Base-by-base conservation (phyloP, 768 basidiomycete genomes). In the Rubroboletus pulcherrimus region DNA sequence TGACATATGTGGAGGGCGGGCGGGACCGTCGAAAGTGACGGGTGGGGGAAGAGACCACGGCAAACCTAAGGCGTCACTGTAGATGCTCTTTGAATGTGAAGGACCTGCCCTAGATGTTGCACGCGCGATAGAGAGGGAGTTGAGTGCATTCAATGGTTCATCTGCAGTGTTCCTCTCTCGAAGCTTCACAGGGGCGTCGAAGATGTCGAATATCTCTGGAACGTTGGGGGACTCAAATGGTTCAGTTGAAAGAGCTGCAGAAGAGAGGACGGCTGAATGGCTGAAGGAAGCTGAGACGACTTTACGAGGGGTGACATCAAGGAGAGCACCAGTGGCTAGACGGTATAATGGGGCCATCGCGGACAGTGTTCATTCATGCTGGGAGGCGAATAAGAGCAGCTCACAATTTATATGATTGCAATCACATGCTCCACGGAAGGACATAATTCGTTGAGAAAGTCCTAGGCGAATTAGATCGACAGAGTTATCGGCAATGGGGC, bases 21-120 rank as follows among this genome's bases (percentile, higher is more conserved):
- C 78, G 6, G 81, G 81, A 4, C 81, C 81, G 51, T 81, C 81
- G 54, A 80, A 80, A 17, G 76, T 59, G 53, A 77, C 64, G 8
- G 79, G 77, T 46, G 77, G 65, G 39, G 80, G 78, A 31, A 81
- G 73, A 19, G 73, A 74, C 41, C 63, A 51, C 14, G 71, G 65
- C 24, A 59, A 48, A 24, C 48, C 61, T 4, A 63, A n/a, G 33
- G 58, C 53, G 29, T 46, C 57, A 17, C 26, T 34, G 49, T 62
- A 50, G 6, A 51, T 49, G 30, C 39, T 50, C 41, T 29, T 30
- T 33, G 51, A 47, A 49, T 40, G 37, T 7, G 43, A 49, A 52
- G 43, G 10, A 53, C 53, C 47, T 56, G 46, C 35, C 55, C 53
- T 57, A 56, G 54, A 47, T 57, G 17, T 43, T 51, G 31, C 40